These are phyloP conservation scores for Dictyostelium discoideum DNA, from an alignment of 78 protist genomes.

Conservation along the genomic window DNA sequence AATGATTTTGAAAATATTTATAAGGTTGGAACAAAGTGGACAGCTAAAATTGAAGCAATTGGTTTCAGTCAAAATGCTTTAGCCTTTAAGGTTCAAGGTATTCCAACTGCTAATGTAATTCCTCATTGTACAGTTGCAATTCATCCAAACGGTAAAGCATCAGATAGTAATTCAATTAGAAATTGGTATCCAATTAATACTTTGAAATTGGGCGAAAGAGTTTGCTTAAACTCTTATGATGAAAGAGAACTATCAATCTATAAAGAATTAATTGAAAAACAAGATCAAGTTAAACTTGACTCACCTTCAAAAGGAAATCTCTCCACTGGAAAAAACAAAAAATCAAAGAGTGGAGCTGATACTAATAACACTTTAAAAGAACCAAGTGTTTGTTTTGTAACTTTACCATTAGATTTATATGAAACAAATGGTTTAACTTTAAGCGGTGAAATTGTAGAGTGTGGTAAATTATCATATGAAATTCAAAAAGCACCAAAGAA, in stretches of 20 bases:
- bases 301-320: conserved; percentile 9
- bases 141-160: conserved; percentile 63
- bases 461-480: conserved; percentile 5
- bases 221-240: not conserved
- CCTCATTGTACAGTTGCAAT: conserved; percentile 57
- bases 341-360: not conserved
- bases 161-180: conserved; percentile 30
- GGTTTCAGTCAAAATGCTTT: conserved; percentile 50
- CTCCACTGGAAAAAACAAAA: not conserved
- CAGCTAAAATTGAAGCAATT: conserved; percentile 20
- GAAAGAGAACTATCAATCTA: not conserved
- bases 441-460: not conserved
- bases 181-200: conserved; percentile 37
- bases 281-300: not conserved
- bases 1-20: not conserved
- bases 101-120: conserved; percentile 16
- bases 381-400: not conserved
- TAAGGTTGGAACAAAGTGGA: conserved; percentile 17
- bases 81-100: conserved; percentile 45
- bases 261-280: not conserved
- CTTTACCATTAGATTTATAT: not conserved
- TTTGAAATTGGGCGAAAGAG: not conserved
- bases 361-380: not conserved
- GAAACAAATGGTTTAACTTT: not conserved
- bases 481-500: not conserved